Conservation (phyloP, 129 eudicot genomes). For the Chrysanthemum makinoi region DNA sequence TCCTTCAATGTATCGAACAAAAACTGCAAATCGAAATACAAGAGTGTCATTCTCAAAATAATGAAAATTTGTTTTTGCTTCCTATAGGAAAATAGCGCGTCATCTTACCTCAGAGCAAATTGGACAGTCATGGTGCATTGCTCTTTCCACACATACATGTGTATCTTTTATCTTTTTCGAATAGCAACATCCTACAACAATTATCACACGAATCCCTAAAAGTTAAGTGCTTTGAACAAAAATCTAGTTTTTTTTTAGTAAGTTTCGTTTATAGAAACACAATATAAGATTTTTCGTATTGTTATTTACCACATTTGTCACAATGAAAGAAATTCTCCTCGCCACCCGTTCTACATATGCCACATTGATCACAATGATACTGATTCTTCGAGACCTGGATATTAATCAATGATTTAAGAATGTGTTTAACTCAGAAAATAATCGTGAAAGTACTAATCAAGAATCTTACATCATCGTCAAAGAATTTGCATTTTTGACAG, state of each 20-base stretch:
- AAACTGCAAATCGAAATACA: slow-evolving; percentile 40
- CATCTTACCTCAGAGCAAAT: slow-evolving; percentile 62
- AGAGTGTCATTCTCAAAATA: background rate
- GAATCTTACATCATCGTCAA: slow-evolving; percentile 73
- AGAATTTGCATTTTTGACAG: slow-evolving; percentile 68
- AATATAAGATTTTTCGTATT: background rate
- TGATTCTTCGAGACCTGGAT: slow-evolving; percentile 72
- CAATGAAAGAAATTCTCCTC: slow-evolving; percentile 73
- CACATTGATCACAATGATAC: slow-evolving; percentile 84
- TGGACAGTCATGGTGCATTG: slow-evolving; percentile 82
- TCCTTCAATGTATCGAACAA: slow-evolving; percentile 58
- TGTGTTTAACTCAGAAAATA: background rate
- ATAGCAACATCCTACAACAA: slow-evolving; percentile 58
- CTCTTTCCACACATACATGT: slow-evolving; percentile 62
- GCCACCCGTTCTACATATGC: slow-evolving; percentile 84
- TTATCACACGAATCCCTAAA: background rate
- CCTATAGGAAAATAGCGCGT: background rate
- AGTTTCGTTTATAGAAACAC: background rate
- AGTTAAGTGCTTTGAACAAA: background rate
- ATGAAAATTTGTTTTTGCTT: background rate
- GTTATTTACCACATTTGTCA: slow-evolving; percentile 53
- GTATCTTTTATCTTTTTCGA: slow-evolving; percentile 44
- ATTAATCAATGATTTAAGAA: background rate
- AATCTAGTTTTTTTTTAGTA: background rate
- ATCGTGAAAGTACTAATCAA: background rate